phyloP scores from a whole-genome alignment of 176 grass and related monocot genomes.

The Avena sativa region DNA sequence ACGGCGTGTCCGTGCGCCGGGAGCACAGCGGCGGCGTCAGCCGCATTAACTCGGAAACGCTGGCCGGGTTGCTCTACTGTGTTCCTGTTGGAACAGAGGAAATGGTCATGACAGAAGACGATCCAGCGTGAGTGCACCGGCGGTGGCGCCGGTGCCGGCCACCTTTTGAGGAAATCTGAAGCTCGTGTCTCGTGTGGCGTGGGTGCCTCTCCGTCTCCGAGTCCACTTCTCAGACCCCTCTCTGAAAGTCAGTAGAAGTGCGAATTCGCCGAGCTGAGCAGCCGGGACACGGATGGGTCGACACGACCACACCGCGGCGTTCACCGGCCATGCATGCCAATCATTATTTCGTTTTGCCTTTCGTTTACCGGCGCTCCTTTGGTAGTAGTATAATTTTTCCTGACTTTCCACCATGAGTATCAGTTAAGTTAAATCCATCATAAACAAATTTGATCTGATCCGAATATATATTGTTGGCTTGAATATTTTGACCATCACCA shows the following conservation, averaged over 20 bases:
- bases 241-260: no score
- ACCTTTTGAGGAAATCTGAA: background rate
- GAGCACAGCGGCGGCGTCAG: background rate
- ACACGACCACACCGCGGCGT: background rate
- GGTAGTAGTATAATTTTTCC: no score
- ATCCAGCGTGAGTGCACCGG: background rate
- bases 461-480: no score
- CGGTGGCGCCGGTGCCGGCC: background rate
- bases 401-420: no score
- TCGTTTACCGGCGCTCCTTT: no score
- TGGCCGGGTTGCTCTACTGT: background rate
- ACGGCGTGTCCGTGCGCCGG: background rate
- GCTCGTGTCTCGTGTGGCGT: background rate
- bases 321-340: background rate
- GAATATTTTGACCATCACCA: no score
- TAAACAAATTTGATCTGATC: no score
- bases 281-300: no score
- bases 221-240: no score
- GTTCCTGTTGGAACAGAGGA: background rate
- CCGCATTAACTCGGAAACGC: conserved; percentile 6
- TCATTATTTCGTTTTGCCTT: background rate
- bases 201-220: no score
- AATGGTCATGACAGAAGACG: conserved; percentile 3
- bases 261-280: no score
- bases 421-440: no score